Percentiles rank a stretch among this genome's conserved stretches.
Conservation (phyloP, 1,284 basidiomycete species). For the Irpex rosettiformis region DNA sequence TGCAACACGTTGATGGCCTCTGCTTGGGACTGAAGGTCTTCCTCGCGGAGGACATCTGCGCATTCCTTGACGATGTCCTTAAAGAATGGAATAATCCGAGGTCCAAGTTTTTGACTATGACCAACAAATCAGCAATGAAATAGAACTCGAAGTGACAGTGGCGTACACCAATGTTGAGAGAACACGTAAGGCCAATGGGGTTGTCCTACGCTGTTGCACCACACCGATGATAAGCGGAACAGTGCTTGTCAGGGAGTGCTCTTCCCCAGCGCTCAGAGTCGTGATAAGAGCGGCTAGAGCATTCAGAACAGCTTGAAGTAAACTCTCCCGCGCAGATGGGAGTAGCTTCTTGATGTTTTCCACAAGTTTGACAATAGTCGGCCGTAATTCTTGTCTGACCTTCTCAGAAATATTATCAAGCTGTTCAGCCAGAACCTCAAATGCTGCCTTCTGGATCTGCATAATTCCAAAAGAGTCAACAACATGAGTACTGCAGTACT, state of each 20-base stretch:
- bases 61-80: conserved; percentile 66
- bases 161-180: conserved; percentile 62
- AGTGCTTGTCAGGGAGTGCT: conserved; percentile 52
- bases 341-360: conserved; percentile 48
- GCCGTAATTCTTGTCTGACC: conserved; percentile 50
- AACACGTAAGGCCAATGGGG: conserved; percentile 44
- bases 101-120: conserved; percentile 70
- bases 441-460: conserved; percentile 60
- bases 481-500: neutral
- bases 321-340: conserved; percentile 34
- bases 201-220: conserved; percentile 36
- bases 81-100: conserved; percentile 82
- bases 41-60: conserved; percentile 45
- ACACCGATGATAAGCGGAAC: conserved; percentile 56
- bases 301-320: conserved; percentile 47
- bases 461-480: conserved; percentile 5
- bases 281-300: conserved; percentile 58
- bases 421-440: conserved; percentile 64
- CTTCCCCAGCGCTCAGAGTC: conserved; percentile 64
- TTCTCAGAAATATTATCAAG: conserved; percentile 58
- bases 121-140: conserved; percentile 6
- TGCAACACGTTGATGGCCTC: conserved; percentile 50
- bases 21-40: conserved; percentile 24
- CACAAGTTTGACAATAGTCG: conserved; percentile 50
- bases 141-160: neutral